Conservation (phyloP, 1,284 basidiomycete genomes). For the Pseudozyma sp. region DNA sequence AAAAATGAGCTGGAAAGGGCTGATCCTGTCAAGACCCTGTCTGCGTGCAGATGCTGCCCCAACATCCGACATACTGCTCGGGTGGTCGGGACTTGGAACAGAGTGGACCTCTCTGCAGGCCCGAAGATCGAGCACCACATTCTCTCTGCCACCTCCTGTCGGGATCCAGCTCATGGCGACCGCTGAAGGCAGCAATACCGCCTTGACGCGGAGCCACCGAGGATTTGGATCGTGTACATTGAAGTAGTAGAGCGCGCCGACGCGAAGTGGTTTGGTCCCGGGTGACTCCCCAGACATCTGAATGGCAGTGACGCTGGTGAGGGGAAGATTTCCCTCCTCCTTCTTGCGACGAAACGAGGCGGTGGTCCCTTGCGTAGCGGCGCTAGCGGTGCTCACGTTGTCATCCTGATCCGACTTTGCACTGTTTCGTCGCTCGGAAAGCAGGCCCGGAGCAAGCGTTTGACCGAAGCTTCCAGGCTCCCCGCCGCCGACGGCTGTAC, state of each 20-base stretch:
- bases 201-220: constrained; percentile 58
- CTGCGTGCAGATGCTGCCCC: constrained; percentile 47
- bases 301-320: constrained; percentile 38
- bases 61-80: constrained; percentile 45
- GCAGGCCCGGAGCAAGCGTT: constrained; percentile 16
- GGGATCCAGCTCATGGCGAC: constrained; percentile 65
- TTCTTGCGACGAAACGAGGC: constrained; percentile 47
- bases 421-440: constrained; percentile 30
- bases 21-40: constrained; percentile 50
- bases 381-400: constrained; percentile 35
- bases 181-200: constrained; percentile 52
- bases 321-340: constrained; percentile 46
- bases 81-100: constrained; percentile 57
- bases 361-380: constrained; percentile 47
- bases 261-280: constrained; percentile 40
- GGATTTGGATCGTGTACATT: constrained; percentile 55
- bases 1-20: constrained; percentile 63
- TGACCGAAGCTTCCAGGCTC: neutral
- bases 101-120: constrained; percentile 62
- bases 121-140: constrained; percentile 55
- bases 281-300: constrained; percentile 37
- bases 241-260: constrained; percentile 57
- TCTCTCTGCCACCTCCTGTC: constrained; percentile 55
- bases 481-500: neutral
- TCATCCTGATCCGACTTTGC: constrained; percentile 43